Evolutionary conservation across 2,329 filamentous ascomycete genomes (phyloP), one percentile per base, ranked within the genome.

Genomic region (Fusarium newnesense): DNA sequence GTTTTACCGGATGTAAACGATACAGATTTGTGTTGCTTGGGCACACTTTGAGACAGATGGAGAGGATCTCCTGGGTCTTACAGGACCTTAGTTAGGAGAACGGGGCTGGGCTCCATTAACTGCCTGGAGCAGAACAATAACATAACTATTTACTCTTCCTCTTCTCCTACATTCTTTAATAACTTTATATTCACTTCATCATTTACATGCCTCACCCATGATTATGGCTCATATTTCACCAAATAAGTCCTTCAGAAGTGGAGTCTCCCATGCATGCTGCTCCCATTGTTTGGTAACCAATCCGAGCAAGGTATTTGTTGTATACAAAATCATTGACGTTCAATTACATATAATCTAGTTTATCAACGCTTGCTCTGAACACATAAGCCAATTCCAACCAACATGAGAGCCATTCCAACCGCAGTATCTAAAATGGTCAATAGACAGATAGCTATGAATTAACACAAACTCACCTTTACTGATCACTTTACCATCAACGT

Each of bases 401-500:
- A 83, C 7, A 96, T 95, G 18, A 97, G 82, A 2, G 84, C 84
- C 93, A 97, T 95, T 12, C 95, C 95, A 62, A 94, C 83, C 87
- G 92, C 94, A 1, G 94, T 97, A 81, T 96, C 94, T 94, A 70
- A 39, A 30, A 12, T 19, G 11, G 42, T 62, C 56, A 65, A 52
- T 42, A 54, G 24, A 21, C 28, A 52, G 46, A 57, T 16, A 24
- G 24, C 7, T 19, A 19, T 28, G 13, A 21, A 26, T 19, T 7
- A 30, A 44, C 18, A 32, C n/a, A 32, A 42, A 21, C 88, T 78
- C 84, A 95, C 94, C 90, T 86, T 90, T 88, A 75, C 91, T 93
- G 70, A 98, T 97, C 4, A 95, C 93, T 81, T 98, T 98, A 69
- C 91, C 91, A 78, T 98, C 96, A 2, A 96, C 94, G 86, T 92